A percentile compares a stretch with the other conserved stretches of the same genome.
Conservation (phyloP, 2,329 filamentous ascomycete genomes). For the Colletotrichum liriopes region DNA sequence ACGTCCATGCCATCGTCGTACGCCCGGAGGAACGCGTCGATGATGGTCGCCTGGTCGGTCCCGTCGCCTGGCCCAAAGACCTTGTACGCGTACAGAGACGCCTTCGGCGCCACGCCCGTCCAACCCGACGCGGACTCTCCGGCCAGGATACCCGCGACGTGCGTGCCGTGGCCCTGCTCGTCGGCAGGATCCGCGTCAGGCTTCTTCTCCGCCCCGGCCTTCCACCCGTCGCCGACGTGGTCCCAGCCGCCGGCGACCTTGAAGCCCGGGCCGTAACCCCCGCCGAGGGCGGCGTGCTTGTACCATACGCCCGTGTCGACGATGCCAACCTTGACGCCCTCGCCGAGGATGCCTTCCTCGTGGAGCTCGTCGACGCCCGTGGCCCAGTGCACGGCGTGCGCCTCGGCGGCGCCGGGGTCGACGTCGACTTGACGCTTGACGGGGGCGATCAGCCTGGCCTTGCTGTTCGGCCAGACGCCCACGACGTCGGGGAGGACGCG, state of each 20-base stretch:
- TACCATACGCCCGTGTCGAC: constrained; percentile 45
- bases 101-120: constrained; percentile 47
- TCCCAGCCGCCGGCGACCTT: constrained; percentile 62
- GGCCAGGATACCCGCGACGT: constrained; percentile 52
- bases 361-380: constrained; percentile 45
- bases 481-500: constrained; percentile 28
- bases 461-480: constrained; percentile 32
- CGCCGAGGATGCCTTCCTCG: constrained; percentile 39
- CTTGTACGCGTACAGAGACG: constrained; percentile 46
- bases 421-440: constrained; percentile 21
- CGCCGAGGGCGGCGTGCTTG: constrained; percentile 54
- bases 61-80: constrained; percentile 45
- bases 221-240: constrained; percentile 57
- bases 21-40: constrained; percentile 47
- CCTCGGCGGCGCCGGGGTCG: background rate
- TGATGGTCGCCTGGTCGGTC: constrained; percentile 39
- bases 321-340: constrained; percentile 45
- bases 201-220: constrained; percentile 47
- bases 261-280: constrained; percentile 63
- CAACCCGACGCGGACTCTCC: constrained; percentile 44
- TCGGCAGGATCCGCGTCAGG: constrained; percentile 54
- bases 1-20: constrained; percentile 51
- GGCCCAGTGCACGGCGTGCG: constrained; percentile 38
- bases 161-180: constrained; percentile 50
- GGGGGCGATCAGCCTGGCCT: constrained; percentile 32